A percentile compares a stretch with the other conserved stretches of the same genome.
Conservation (phyloP, 148 eudicot genomes). For the Camellia lanceoleosa region DNA sequence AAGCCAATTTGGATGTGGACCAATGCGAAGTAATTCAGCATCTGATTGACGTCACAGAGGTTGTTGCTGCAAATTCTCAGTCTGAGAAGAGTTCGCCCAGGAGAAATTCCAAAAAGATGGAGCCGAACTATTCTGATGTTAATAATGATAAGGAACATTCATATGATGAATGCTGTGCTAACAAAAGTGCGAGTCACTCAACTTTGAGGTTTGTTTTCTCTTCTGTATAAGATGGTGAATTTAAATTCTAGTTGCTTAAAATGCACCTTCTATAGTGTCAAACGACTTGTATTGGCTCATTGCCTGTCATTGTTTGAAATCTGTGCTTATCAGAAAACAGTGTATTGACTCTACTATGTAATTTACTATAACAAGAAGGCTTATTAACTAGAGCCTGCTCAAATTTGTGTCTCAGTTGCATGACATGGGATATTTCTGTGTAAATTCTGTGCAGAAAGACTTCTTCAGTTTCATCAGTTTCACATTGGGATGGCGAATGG, state of each 20-base stretch:
- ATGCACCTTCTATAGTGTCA: background rate
- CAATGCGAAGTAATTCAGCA: constrained; percentile 92
- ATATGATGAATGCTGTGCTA: constrained; percentile 33
- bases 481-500: constrained; percentile 62
- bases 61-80: constrained; percentile 54
- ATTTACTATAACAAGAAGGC: background rate
- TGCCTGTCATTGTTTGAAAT: background rate
- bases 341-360: background rate
- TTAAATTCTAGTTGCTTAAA: background rate
- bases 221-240: background rate
- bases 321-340: background rate
- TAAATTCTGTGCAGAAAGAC: constrained; percentile 49
- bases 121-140: constrained; percentile 36
- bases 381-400: background rate
- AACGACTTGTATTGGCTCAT: too few species aligned
- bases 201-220: constrained; percentile 53
- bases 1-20: constrained; percentile 65
- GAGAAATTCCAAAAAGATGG: constrained; percentile 40
- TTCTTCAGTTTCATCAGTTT: constrained; percentile 63
- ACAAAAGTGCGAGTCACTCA: constrained; percentile 35
- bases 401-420: background rate
- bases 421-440: constrained; percentile 10
- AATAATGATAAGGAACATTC: constrained; percentile 31
- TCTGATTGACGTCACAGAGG: constrained; percentile 77
- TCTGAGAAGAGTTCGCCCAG: constrained; percentile 44